Evolutionary conservation across 768 basidiomycete genomes (phyloP).

Genomic region (Serendipita vermifera): DNA sequence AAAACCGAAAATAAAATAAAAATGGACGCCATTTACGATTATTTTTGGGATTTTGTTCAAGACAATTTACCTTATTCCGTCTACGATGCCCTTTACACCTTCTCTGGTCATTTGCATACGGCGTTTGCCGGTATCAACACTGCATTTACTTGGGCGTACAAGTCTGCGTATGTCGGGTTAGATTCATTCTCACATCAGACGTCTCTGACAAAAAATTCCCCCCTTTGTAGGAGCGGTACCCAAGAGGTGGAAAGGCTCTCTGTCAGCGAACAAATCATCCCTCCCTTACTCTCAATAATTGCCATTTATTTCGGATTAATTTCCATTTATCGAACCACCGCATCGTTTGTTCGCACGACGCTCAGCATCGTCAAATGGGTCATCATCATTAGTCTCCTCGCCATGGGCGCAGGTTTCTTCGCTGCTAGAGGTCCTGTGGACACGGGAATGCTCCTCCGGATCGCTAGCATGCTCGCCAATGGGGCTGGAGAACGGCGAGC

Average conservation of each 20-base stretch:
- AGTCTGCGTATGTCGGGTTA: neutral
- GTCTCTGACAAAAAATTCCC: too few relatives aligned
- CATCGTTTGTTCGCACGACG: slow-evolving; percentile 53
- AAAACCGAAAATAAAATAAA: neutral
- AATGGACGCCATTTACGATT: slow-evolving; percentile 1
- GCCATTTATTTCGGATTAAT: slow-evolving; percentile 64
- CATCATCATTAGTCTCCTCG: slow-evolving; percentile 38
- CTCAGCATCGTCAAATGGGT: slow-evolving; percentile 74
- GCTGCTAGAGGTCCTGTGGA: slow-evolving; percentile 5
- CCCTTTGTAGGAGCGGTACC: neutral
- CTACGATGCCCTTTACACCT: neutral
- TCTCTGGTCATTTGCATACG: neutral
- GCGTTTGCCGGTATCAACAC: neutral
- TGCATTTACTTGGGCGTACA: neutral
- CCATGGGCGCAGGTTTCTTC: slow-evolving; percentile 12
- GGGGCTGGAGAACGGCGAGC: slow-evolving; percentile 31
- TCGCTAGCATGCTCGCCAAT: slow-evolving; percentile 7
- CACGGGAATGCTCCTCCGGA: neutral
- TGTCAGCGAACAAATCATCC: slow-evolving; percentile 30
- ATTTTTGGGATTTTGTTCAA: slow-evolving; percentile 8
- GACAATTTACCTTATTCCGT: neutral
- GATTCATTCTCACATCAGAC: neutral
- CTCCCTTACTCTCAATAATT: slow-evolving; percentile 60
- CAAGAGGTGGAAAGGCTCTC: neutral
- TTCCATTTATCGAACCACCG: slow-evolving; percentile 65